Conservation (phyloP, 352 stramenopile genomes). For the Pythium aquatile region DNA sequence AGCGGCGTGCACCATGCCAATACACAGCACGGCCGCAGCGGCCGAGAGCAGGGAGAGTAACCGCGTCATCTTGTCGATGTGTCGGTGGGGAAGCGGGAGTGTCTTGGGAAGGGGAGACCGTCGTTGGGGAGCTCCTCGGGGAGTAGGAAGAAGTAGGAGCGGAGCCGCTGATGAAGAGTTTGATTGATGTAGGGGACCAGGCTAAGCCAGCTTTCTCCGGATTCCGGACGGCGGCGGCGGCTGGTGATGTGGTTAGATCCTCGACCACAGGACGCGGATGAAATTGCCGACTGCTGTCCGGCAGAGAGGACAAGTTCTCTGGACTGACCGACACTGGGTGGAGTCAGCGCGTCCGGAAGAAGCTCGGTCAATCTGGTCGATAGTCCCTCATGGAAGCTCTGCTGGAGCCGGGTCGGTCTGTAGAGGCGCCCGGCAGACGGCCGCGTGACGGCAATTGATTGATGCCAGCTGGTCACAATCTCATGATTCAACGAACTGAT, state of each 20-base stretch:
- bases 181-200: slow-evolving; percentile 6
- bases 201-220: slow-evolving; percentile 1
- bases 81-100: slow-evolving; percentile 8
- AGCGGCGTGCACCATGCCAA: slow-evolving; percentile 7
- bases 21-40: slow-evolving; percentile 7
- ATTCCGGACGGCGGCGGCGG: slow-evolving; percentile 3
- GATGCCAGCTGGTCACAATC: slow-evolving; percentile 13
- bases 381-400: not conserved
- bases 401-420: not conserved
- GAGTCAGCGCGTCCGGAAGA: not conserved
- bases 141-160: not conserved
- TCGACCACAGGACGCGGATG: slow-evolving; percentile 3
- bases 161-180: not conserved
- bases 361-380: slow-evolving; percentile 5
- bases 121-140: not conserved
- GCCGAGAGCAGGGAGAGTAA: slow-evolving; percentile 12
- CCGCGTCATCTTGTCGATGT: slow-evolving; percentile 17
- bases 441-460: slow-evolving; percentile 14
- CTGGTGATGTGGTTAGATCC: slow-evolving; percentile 4
- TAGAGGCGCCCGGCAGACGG: slow-evolving; percentile 1
- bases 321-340: not conserved
- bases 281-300: slow-evolving; percentile 24
- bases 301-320: not conserved
- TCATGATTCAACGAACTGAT: slow-evolving; percentile 6
- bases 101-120: not conserved